Percentiles rank a stretch among this genome's conserved stretches.
These are phyloP conservation scores for Brasilioporus rufonigricans DNA, from an alignment of 768 basidiomycete genomes.

Conservation along the genomic window DNA sequence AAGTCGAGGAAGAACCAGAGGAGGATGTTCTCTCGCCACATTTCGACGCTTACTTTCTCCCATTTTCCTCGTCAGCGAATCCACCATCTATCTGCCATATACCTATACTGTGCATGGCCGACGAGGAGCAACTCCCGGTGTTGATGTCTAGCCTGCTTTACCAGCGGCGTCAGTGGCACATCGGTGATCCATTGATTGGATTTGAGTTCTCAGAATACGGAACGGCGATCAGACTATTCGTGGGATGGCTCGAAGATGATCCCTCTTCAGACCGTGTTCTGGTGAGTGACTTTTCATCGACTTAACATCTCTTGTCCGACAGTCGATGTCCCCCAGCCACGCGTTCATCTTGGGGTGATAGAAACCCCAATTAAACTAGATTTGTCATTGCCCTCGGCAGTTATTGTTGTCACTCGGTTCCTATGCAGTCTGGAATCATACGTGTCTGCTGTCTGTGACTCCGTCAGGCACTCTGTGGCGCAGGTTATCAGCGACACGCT, in stretches of 20 bases:
- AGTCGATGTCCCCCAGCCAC: not conserved
- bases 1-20: not conserved
- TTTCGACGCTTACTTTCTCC: constrained; percentile 3
- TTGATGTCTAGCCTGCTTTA: constrained; percentile 12
- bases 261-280: not conserved
- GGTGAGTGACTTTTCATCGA: not conserved
- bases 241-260: constrained; percentile 6
- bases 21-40: not conserved
- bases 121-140: constrained; percentile 1
- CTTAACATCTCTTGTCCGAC: not conserved
- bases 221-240: not conserved
- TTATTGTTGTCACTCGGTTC: not conserved
- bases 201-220: constrained; percentile 7
- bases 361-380: not conserved
- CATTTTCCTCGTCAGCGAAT: not conserved
- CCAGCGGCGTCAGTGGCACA: constrained; percentile 4
- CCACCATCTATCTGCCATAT: constrained; percentile 5
- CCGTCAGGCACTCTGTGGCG: not conserved
- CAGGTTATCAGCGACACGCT: not conserved
- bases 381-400: constrained; percentile 4
- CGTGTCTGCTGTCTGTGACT: not conserved
- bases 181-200: constrained; percentile 3
- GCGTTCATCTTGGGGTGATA: constrained; percentile 6
- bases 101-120: constrained; percentile 7
- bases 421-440: not conserved